phyloP scores from a whole-genome alignment of 352 stramenopile genomes.

The Globisporangium paroecandrum region DNA sequence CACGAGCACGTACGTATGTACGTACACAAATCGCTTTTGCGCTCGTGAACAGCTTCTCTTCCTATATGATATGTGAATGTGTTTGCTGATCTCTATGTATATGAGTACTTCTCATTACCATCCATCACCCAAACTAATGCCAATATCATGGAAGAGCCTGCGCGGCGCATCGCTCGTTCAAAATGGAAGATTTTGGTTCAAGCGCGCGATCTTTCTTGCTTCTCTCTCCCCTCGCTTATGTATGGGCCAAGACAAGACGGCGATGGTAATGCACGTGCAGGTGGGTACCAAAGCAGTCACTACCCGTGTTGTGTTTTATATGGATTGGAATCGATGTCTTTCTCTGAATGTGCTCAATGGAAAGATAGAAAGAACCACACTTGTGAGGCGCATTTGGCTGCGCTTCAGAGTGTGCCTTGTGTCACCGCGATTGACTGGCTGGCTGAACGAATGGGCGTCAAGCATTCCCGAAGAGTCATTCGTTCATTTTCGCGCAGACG shows the following conservation, averaged over 20 bases:
- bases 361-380: slow-evolving; percentile 8
- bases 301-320: neutral
- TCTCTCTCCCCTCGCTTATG: neutral
- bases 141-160: neutral
- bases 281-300: neutral
- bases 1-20: no score
- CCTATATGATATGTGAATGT: no score
- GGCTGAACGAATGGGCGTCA: neutral
- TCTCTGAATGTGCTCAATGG: neutral
- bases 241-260: neutral
- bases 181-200: neutral
- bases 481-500: slow-evolving; percentile 6
- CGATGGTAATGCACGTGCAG: neutral
- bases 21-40: no score
- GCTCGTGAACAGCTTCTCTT: no score
- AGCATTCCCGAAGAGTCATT: neutral
- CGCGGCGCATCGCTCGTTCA: neutral
- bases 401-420: neutral
- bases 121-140: no score
- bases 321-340: neutral
- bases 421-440: no score
- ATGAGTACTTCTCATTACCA: no score
- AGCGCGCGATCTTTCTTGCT: slow-evolving; percentile 5
- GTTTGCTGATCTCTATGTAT: no score
- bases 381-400: no score